Conservation (phyloP, 768 basidiomycete genomes). For the Russula olivacea region DNA sequence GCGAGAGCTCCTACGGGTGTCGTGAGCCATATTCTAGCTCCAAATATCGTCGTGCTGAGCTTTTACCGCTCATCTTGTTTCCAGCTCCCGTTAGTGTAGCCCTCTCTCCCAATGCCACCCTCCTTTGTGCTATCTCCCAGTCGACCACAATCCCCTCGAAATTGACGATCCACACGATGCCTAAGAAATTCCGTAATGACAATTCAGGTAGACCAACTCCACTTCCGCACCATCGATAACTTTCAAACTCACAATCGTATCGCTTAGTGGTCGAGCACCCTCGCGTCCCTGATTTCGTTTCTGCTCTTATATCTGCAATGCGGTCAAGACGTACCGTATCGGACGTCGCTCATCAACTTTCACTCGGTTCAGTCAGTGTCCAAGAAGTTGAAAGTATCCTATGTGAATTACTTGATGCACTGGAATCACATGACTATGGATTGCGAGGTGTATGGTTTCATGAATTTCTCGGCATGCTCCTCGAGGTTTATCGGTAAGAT, state of each 20-base stretch:
- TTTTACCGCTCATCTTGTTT: neutral
- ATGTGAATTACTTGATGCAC: constrained; percentile 39
- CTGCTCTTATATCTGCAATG: constrained; percentile 38
- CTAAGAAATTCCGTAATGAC: neutral
- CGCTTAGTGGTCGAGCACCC: constrained; percentile 6
- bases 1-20: constrained; percentile 14
- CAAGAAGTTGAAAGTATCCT: constrained; percentile 44
- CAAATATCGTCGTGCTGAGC: neutral
- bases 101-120: constrained; percentile 52
- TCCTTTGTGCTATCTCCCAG: constrained; percentile 48
- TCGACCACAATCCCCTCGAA: constrained; percentile 12
- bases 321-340: constrained; percentile 47
- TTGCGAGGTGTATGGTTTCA: constrained; percentile 38
- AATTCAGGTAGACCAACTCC: constrained; percentile 21
- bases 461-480: constrained; percentile 48
- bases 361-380: constrained; percentile 37
- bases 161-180: constrained; percentile 20
- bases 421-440: constrained; percentile 43
- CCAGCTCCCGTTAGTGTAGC: constrained; percentile 54
- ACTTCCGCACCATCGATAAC: neutral
- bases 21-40: constrained; percentile 3
- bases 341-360: constrained; percentile 55
- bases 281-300: constrained; percentile 23
- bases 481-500: constrained; percentile 36
- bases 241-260: constrained; percentile 3